A percentile compares a stretch with the other conserved stretches of the same genome.
Evolutionary conservation across 768 basidiomycete species (phyloP).

Genomic region (Boletus subparvulus): DNA sequence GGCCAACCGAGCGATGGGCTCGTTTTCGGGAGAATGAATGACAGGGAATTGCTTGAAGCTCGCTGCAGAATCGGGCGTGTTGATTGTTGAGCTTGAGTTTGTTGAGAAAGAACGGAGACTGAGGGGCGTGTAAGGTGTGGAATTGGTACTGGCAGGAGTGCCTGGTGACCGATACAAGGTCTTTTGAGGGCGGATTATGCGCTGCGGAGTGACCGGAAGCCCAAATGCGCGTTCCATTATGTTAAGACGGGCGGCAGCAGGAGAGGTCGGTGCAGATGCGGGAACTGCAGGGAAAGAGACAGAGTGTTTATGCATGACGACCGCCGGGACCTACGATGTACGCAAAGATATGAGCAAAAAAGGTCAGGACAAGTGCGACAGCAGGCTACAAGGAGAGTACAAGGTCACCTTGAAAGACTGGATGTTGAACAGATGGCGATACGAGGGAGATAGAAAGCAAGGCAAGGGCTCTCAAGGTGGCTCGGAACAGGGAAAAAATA

Average conservation of each 20-base stretch:
- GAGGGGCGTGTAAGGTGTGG: slow-evolving; percentile 67
- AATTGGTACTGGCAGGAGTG: slow-evolving; percentile 52
- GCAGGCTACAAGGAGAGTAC: neutral
- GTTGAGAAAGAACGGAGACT: slow-evolving; percentile 63
- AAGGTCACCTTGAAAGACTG: slow-evolving; percentile 23
- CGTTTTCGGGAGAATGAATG: slow-evolving; percentile 46
- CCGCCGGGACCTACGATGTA: slow-evolving; percentile 12
- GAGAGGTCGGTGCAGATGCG: slow-evolving; percentile 46
- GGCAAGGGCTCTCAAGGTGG: slow-evolving; percentile 20
- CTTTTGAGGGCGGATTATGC: slow-evolving; percentile 47
- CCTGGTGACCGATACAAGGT: slow-evolving; percentile 54
- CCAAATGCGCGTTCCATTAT: slow-evolving; percentile 29
- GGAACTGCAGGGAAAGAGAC: slow-evolving; percentile 33
- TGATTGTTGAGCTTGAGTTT: slow-evolving; percentile 50
- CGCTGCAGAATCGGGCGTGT: slow-evolving; percentile 51
- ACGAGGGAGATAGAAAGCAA: slow-evolving; percentile 27
- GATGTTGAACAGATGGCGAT: slow-evolving; percentile 22
- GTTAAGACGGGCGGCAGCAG: slow-evolving; percentile 38
- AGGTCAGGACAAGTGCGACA: neutral
- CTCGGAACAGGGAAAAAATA: slow-evolving; percentile 18
- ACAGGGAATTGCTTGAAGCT: slow-evolving; percentile 44
- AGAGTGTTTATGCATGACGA: slow-evolving; percentile 32
- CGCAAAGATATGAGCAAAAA: slow-evolving; percentile 11
- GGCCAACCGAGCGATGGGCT: slow-evolving; percentile 28
- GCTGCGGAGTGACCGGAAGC: slow-evolving; percentile 65